These are phyloP conservation scores for Funneliformis mosseae DNA, from an alignment of 192 early-diverging fungal species.

Conservation along the genomic window DNA sequence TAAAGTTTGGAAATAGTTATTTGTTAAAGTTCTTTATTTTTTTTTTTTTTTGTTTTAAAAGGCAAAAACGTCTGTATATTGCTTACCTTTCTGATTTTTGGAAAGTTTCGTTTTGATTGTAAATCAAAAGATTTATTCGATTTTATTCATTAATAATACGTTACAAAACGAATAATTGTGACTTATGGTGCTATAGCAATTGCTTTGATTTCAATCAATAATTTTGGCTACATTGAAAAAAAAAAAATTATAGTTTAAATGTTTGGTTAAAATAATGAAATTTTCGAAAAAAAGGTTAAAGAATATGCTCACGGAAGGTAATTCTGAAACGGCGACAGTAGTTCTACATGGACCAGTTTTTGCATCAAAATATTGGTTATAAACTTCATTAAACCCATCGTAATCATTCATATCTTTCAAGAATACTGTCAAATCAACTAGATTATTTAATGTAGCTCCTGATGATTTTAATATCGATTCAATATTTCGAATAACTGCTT, in stretches of 20 bases:
- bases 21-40: too few relatives aligned
- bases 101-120: too few relatives aligned
- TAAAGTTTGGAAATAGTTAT: background rate
- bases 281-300: background rate
- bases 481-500: slow-evolving; percentile 69
- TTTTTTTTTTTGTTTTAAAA: too few relatives aligned
- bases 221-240: slow-evolving; percentile 6
- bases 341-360: slow-evolving; percentile 62
- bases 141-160: too few relatives aligned
- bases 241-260: too few relatives aligned
- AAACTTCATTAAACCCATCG: slow-evolving; percentile 64
- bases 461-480: slow-evolving; percentile 51
- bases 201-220: slow-evolving; percentile 23
- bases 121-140: too few relatives aligned
- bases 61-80: too few relatives aligned
- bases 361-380: slow-evolving; percentile 66
- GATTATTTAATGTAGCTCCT: slow-evolving; percentile 54
- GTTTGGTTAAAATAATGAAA: background rate
- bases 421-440: slow-evolving; percentile 75
- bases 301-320: slow-evolving; percentile 52
- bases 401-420: slow-evolving; percentile 71
- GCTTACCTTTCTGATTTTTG: too few relatives aligned
- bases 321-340: slow-evolving; percentile 64
- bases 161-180: too few relatives aligned
- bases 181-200: background rate